These are phyloP conservation scores for Mycena haematopus DNA, from an alignment of 768 basidiomycete species.

Conservation along the genomic window DNA sequence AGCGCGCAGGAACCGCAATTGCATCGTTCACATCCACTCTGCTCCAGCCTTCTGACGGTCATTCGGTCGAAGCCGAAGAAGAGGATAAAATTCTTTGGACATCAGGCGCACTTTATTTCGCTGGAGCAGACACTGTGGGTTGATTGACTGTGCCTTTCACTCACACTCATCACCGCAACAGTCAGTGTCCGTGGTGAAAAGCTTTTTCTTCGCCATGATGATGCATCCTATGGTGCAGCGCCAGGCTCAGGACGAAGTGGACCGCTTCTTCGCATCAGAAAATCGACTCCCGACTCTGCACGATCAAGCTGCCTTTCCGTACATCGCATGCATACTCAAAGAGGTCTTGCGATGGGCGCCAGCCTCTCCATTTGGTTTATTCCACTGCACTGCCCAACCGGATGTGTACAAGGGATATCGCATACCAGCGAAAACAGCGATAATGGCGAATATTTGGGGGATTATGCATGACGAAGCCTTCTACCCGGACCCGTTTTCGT, in stretches of 20 bases:
- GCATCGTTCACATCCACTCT: conserved; percentile 21
- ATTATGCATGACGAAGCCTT: conserved; percentile 35
- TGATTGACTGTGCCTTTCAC: neutral
- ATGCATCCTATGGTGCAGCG: conserved; percentile 29
- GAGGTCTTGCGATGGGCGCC: conserved; percentile 30
- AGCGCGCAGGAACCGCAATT: conserved; percentile 20
- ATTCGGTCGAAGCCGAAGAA: conserved; percentile 9
- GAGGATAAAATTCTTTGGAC: conserved; percentile 28
- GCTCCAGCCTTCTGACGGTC: conserved; percentile 11
- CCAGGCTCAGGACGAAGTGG: conserved; percentile 32
- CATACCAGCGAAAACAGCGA: conserved; percentile 23
- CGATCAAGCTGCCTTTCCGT: conserved; percentile 30
- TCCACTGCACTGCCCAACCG: conserved; percentile 21
- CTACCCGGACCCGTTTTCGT: conserved; percentile 34
- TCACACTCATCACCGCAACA: neutral
- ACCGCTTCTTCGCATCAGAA: conserved; percentile 29
- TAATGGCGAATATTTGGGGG: conserved; percentile 32
- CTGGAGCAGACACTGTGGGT: conserved; percentile 28
- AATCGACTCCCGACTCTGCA: conserved; percentile 29
- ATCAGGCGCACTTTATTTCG: conserved; percentile 26
- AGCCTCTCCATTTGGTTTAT: conserved; percentile 22
- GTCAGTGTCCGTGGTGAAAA: conserved; percentile 24
- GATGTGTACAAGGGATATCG: conserved; percentile 29
- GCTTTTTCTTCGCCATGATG: conserved; percentile 32
- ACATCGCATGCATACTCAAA: conserved; percentile 23